These are phyloP conservation scores for Arctium lappa DNA, from an alignment of 129 eudicot species.

Conservation along the genomic window DNA sequence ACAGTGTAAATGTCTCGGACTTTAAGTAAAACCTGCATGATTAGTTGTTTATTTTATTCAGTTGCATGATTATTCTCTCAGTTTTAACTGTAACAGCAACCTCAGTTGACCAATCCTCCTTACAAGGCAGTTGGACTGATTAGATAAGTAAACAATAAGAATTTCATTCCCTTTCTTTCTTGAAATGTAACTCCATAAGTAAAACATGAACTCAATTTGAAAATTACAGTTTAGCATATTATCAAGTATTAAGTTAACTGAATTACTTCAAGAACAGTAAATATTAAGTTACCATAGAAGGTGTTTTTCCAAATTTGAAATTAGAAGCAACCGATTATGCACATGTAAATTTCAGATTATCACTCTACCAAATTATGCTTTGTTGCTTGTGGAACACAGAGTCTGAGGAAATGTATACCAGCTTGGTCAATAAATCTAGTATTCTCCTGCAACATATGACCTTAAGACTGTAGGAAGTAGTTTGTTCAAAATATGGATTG, in stretches of 20 bases:
- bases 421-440: neutral
- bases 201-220: neutral
- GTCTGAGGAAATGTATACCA: neutral
- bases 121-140: neutral
- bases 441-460: neutral
- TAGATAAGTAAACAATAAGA: neutral
- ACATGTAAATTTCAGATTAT: neutral
- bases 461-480: neutral
- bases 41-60: neutral
- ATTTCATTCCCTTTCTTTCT: neutral
- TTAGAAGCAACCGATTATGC: neutral
- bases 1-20: neutral
- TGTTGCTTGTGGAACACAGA: neutral
- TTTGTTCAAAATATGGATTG: neutral
- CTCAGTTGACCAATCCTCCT: neutral
- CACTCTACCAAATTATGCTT: neutral
- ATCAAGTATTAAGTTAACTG: neutral
- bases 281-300: neutral
- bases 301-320: neutral
- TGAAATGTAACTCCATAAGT: neutral
- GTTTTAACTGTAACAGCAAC: neutral
- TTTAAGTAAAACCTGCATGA: neutral
- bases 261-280: neutral
- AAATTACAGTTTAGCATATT: neutral
- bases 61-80: neutral